These are phyloP conservation scores for Neurospora tetrasperma DNA, from an alignment of 495 filamentous ascomycete genomes.

Conservation along the genomic window DNA sequence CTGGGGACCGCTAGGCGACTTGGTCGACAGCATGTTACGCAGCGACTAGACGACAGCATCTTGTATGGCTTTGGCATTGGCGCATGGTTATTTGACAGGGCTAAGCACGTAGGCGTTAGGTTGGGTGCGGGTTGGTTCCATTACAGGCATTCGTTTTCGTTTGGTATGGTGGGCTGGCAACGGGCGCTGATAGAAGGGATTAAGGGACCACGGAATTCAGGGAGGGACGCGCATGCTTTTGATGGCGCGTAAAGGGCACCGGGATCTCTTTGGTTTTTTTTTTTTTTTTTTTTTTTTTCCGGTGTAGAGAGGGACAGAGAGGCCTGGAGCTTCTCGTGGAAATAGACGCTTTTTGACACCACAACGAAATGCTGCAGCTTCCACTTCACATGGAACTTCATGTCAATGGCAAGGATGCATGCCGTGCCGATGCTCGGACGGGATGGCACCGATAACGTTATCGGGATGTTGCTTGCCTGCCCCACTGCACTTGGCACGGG, in stretches of 20 bases:
- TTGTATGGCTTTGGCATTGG: not conserved
- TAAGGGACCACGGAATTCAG: not conserved
- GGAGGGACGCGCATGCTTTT: not conserved
- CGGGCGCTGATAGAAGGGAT: not conserved
- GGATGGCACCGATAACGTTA: not conserved
- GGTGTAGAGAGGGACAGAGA: not conserved
- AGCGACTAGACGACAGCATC: conserved; percentile 52
- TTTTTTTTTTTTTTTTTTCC: not conserved
- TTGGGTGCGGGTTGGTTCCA: not conserved
- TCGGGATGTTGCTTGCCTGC: not conserved
- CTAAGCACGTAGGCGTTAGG: not conserved
- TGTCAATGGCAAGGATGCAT: not conserved
- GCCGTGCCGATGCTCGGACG: not conserved
- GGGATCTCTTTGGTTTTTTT: not conserved
- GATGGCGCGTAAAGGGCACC: not conserved
- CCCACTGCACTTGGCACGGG: not conserved
- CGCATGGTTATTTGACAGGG: not conserved
- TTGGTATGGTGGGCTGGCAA: not conserved
- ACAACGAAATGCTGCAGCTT: not conserved
- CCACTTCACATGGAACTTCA: not conserved
- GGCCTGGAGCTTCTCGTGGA: not conserved
- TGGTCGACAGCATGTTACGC: conserved; percentile 93
- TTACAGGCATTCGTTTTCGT: conserved; percentile 1
- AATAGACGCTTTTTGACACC: not conserved
- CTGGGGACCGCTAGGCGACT: conserved; percentile 91